A percentile compares a stretch with the other conserved stretches of the same genome.
These are phyloP conservation scores for Leccinum fuscescens DNA, from an alignment of 1,284 basidiomycete genomes.

Conservation along the genomic window DNA sequence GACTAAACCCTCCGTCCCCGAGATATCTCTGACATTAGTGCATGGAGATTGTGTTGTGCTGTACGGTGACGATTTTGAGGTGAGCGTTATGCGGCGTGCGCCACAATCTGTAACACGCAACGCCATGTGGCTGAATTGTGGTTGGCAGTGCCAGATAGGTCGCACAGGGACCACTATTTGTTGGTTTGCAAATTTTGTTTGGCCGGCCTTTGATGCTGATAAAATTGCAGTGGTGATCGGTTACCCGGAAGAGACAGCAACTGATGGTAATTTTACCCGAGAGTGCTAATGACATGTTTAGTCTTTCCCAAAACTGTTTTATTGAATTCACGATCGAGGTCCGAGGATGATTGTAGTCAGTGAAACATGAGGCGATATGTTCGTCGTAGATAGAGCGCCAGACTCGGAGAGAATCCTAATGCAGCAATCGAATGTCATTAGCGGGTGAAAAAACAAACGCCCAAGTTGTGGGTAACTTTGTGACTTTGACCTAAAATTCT, in stretches of 20 bases:
- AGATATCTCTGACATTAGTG: constrained; percentile 47
- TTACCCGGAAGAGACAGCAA: constrained; percentile 16
- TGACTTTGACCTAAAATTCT: constrained; percentile 22
- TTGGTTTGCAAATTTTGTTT: constrained; percentile 18
- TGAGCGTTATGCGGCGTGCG: constrained; percentile 27
- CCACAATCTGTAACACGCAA: not conserved
- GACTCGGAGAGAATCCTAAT: constrained; percentile 25
- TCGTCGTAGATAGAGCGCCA: constrained; percentile 33
- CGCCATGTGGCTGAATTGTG: constrained; percentile 8
- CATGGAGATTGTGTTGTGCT: constrained; percentile 57
- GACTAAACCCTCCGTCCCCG: constrained; percentile 18
- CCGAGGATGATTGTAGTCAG: not conserved
- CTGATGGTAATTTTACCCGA: not conserved
- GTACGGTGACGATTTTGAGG: constrained; percentile 53
- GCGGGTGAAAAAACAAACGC: constrained; percentile 22
- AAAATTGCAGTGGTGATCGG: constrained; percentile 26
- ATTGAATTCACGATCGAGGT: constrained; percentile 5
- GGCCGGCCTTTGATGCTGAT: constrained; percentile 11
- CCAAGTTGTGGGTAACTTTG: constrained; percentile 6
- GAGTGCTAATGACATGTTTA: not conserved
- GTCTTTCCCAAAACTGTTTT: not conserved
- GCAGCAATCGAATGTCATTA: constrained; percentile 25
- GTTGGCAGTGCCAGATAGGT: constrained; percentile 29
- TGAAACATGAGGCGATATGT: not conserved
- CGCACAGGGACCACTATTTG: constrained; percentile 33